Conservation (phyloP, 257 asterid species). For the Prunella vulgaris region DNA sequence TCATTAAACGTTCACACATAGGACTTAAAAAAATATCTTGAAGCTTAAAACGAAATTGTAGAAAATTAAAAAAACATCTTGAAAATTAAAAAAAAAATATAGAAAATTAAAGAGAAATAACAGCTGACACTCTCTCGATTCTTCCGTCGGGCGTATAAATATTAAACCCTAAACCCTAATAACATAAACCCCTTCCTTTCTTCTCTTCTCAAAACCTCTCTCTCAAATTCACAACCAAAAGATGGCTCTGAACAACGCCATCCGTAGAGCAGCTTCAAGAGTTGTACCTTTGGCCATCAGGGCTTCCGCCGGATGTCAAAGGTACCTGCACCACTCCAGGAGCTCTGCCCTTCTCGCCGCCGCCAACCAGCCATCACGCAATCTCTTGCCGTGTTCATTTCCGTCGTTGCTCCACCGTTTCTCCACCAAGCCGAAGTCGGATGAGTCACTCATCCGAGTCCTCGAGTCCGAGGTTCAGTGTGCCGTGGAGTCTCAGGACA, state of each 20-base stretch:
- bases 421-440: conserved; percentile 41
- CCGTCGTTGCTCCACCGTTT: conserved; percentile 43
- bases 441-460: conserved; percentile 47
- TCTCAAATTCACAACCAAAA: not conserved
- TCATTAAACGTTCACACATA: too few relatives aligned
- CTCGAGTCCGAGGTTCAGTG: conserved; percentile 51
- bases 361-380: conserved; percentile 23
- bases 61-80: too few relatives aligned
- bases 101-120: not conserved
- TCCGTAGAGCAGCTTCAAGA: conserved; percentile 51
- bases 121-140: not conserved
- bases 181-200: conserved; percentile 28
- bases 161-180: conserved; percentile 13
- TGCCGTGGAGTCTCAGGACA: conserved; percentile 42
- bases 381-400: conserved; percentile 29
- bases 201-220: not conserved
- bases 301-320: conserved; percentile 37
- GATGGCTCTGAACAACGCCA: conserved; percentile 46
- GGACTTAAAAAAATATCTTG: too few relatives aligned
- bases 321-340: conserved; percentile 35
- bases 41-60: too few relatives aligned
- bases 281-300: conserved; percentile 47
- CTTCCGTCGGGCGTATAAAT: not conserved
- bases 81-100: too few relatives aligned
- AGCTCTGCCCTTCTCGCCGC: conserved; percentile 40